Evolutionary conservation across 805 yeast species (phyloP).

Genomic region (Peterozyma xylosa): DNA sequence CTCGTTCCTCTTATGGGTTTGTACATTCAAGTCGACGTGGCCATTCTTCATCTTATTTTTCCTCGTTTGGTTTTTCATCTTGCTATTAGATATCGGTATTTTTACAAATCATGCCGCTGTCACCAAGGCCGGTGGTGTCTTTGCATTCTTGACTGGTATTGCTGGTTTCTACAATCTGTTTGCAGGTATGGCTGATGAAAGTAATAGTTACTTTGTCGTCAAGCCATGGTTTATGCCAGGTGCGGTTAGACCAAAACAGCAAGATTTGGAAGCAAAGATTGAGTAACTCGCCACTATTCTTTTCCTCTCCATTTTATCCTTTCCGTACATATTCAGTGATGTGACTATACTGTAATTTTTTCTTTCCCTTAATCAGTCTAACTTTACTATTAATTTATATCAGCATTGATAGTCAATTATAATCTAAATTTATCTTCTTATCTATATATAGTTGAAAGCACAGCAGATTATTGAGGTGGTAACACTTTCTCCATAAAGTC

Average conservation of each 20-base stretch:
- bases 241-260: conserved; percentile 11
- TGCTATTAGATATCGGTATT: conserved; percentile 34
- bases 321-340: too few relatives aligned
- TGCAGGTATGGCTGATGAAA: conserved; percentile 39
- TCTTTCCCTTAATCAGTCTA: too few relatives aligned
- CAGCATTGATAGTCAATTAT: too few relatives aligned
- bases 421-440: too few relatives aligned
- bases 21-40: conserved; percentile 40
- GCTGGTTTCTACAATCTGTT: conserved; percentile 37
- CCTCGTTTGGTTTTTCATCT: conserved; percentile 35
- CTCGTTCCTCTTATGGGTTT: conserved; percentile 34
- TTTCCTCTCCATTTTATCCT: too few relatives aligned
- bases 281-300: too few relatives aligned
- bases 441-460: too few relatives aligned
- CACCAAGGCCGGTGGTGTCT: conserved; percentile 38
- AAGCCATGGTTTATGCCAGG: conserved; percentile 43
- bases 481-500: conserved; percentile 32
- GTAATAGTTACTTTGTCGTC: conserved; percentile 50
- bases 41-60: conserved; percentile 30
- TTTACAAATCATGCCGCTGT: conserved; percentile 25
- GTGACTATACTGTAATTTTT: too few relatives aligned
- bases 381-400: too few relatives aligned
- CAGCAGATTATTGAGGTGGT: conserved; percentile 5
- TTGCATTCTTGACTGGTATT: conserved; percentile 33
- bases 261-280: neutral